Conservation (phyloP, 1,284 basidiomycete genomes). For the Leccinum griseonigrum region DNA sequence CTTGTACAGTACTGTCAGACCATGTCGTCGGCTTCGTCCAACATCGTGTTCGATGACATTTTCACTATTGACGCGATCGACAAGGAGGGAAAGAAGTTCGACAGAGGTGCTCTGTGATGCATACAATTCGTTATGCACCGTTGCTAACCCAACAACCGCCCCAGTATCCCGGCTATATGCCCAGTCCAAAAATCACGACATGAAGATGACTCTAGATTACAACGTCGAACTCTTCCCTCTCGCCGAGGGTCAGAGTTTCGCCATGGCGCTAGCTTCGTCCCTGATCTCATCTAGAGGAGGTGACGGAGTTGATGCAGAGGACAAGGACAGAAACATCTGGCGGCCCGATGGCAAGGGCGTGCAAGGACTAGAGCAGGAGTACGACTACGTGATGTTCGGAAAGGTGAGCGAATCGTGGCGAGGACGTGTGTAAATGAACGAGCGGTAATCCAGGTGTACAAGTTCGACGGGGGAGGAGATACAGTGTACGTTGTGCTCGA, state of each 20-base stretch:
- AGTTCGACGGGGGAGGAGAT: slow-evolving; percentile 89
- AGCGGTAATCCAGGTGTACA: slow-evolving; percentile 75
- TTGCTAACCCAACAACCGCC: slow-evolving; percentile 8
- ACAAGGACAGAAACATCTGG: slow-evolving; percentile 81
- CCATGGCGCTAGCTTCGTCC: slow-evolving; percentile 84
- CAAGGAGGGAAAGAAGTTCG: slow-evolving; percentile 95
- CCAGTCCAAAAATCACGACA: slow-evolving; percentile 83
- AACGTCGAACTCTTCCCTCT: slow-evolving; percentile 87
- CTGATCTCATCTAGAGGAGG: slow-evolving; percentile 62
- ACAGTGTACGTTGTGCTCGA: slow-evolving; percentile 59
- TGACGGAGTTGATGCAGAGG: slow-evolving; percentile 50
- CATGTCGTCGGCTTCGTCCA: slow-evolving; percentile 68
- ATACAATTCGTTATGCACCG: background rate
- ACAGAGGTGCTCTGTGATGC: slow-evolving; percentile 70
- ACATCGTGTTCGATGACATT: slow-evolving; percentile 86
- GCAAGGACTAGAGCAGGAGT: slow-evolving; percentile 91
- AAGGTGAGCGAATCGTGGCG: slow-evolving; percentile 59
- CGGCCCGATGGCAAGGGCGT: slow-evolving; percentile 85
- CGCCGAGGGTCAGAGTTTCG: slow-evolving; percentile 68
- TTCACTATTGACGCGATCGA: slow-evolving; percentile 85
- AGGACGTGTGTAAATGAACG: slow-evolving; percentile 12
- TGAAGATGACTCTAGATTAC: slow-evolving; percentile 89
- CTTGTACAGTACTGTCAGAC: background rate
- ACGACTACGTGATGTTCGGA: slow-evolving; percentile 99
- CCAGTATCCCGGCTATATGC: slow-evolving; percentile 82